Percentiles rank a stretch among this genome's conserved stretches.
These are phyloP conservation scores for Pseudomicrostroma phylloplanum DNA, from an alignment of 1,284 basidiomycete genomes.

Conservation along the genomic window DNA sequence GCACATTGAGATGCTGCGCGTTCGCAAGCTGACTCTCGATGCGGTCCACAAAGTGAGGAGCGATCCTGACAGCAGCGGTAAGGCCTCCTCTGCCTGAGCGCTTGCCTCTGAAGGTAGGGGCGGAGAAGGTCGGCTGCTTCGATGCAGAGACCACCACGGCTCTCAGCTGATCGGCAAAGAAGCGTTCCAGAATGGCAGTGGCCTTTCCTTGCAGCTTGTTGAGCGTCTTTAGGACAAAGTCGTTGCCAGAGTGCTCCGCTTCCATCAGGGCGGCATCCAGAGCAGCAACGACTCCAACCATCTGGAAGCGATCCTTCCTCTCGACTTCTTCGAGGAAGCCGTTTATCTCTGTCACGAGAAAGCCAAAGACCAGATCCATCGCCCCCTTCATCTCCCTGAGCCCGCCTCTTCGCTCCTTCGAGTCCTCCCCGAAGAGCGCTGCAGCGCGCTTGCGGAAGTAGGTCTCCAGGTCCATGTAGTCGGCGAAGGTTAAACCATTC, in stretches of 20 bases:
- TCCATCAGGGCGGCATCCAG: slow-evolving; percentile 74
- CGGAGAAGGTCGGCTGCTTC: not conserved
- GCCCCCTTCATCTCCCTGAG: slow-evolving; percentile 54
- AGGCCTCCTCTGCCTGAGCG: slow-evolving; percentile 33
- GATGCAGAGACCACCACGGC: slow-evolving; percentile 28
- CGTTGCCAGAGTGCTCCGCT: slow-evolving; percentile 59
- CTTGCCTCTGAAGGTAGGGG: not conserved
- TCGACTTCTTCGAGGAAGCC: slow-evolving; percentile 74
- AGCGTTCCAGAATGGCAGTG: slow-evolving; percentile 26
- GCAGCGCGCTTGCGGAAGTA: slow-evolving; percentile 88
- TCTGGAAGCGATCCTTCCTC: slow-evolving; percentile 64
- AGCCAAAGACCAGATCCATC: slow-evolving; percentile 92
- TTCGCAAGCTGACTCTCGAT: slow-evolving; percentile 76
- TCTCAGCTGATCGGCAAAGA: slow-evolving; percentile 67
- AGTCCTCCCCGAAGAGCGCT: slow-evolving; percentile 26
- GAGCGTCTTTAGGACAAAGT: slow-evolving; percentile 67
- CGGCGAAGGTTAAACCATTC: slow-evolving; percentile 77
- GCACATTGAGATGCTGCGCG: slow-evolving; percentile 64
- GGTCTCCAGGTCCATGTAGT: slow-evolving; percentile 87
- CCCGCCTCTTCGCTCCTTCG: slow-evolving; percentile 13
- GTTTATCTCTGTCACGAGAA: slow-evolving; percentile 75
- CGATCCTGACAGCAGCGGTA: slow-evolving; percentile 45
- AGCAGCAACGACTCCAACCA: slow-evolving; percentile 74
- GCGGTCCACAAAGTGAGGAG: slow-evolving; percentile 63
- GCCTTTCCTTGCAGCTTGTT: slow-evolving; percentile 67